Percentiles rank a stretch among this genome's conserved stretches.
phyloP scores from a whole-genome alignment of 495 filamentous ascomycete genomes.

The Evernia prunastri region DNA sequence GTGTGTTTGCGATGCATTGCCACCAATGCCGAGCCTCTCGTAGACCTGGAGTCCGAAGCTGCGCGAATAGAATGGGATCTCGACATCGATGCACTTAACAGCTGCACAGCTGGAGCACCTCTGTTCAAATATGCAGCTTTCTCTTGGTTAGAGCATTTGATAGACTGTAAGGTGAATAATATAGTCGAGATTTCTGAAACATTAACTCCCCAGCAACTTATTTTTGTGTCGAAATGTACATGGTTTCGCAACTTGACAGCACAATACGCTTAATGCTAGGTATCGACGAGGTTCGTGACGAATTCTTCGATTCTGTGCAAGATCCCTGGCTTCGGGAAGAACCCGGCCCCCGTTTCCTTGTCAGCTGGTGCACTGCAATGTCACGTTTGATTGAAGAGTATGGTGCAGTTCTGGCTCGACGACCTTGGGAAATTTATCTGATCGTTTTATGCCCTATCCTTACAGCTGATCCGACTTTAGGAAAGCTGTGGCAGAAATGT shows the following conservation, averaged over 20 bases:
- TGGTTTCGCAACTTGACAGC: background rate
- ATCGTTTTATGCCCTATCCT: background rate
- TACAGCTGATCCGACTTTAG: background rate
- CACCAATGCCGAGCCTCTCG: background rate
- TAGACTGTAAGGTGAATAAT: background rate
- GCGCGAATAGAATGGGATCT: background rate
- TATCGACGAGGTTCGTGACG: background rate
- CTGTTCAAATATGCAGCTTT: slow-evolving; percentile 1
- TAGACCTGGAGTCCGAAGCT: background rate
- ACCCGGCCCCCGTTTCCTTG: background rate
- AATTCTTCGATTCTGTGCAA: background rate
- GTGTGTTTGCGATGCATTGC: slow-evolving; percentile 8
- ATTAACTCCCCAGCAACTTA: background rate
- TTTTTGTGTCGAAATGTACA: background rate
- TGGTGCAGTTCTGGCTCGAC: background rate
- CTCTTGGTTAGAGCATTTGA: slow-evolving; percentile 5
- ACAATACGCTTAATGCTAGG: background rate
- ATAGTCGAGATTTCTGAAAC: background rate
- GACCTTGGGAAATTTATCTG: slow-evolving; percentile 6
- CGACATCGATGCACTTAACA: background rate
- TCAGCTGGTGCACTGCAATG: slow-evolving; percentile 1
- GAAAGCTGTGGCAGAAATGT: background rate
- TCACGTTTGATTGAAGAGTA: background rate
- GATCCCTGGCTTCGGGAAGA: background rate
- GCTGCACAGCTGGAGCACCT: background rate